A percentile compares a stretch with the other conserved stretches of the same genome.
Conservation (phyloP, 164 flowering plant species). For the Magnolia changhungtana region DNA sequence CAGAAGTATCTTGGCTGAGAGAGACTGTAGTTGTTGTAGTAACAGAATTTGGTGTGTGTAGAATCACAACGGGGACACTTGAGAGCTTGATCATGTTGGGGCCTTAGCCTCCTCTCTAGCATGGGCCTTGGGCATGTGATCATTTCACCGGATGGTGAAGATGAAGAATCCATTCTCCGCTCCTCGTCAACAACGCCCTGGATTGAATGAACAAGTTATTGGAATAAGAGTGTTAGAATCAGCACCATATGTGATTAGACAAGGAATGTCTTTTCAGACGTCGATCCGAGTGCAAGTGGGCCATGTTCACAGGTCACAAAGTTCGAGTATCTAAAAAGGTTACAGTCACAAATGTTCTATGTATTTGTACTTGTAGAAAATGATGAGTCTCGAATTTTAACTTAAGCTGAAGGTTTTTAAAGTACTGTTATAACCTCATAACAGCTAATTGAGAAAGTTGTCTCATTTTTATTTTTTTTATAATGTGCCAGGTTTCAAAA, state of each 20-base stretch:
- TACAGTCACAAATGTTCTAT: not conserved
- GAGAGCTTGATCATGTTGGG: constrained; percentile 65
- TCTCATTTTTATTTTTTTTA: too few species aligned
- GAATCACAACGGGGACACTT: constrained; percentile 82
- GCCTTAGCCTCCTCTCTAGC: constrained; percentile 55
- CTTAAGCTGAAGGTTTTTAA: not conserved
- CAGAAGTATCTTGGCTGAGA: constrained; percentile 84
- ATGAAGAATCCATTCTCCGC: constrained; percentile 38
- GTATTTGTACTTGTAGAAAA: not conserved
- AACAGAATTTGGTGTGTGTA: constrained; percentile 76
- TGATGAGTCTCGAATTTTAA: not conserved
- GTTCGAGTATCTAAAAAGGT: not conserved
- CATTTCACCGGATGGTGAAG: constrained; percentile 54
- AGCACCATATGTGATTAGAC: not conserved
- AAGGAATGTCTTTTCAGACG: not conserved
- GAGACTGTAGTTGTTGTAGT: constrained; percentile 85
- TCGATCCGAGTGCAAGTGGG: not conserved
- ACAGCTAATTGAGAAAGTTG: not conserved
- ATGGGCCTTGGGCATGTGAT: constrained; percentile 47
- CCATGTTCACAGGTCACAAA: not conserved
- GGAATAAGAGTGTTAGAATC: not conserved
- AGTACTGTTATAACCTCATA: not conserved
- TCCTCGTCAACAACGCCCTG: constrained; percentile 44
- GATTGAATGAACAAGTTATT: not conserved
- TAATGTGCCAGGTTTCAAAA: not conserved